A percentile compares a stretch with the other conserved stretches of the same genome.
Conservation (phyloP, 2,329 filamentous ascomycete genomes). For the Cryphonectria nitschkei region DNA sequence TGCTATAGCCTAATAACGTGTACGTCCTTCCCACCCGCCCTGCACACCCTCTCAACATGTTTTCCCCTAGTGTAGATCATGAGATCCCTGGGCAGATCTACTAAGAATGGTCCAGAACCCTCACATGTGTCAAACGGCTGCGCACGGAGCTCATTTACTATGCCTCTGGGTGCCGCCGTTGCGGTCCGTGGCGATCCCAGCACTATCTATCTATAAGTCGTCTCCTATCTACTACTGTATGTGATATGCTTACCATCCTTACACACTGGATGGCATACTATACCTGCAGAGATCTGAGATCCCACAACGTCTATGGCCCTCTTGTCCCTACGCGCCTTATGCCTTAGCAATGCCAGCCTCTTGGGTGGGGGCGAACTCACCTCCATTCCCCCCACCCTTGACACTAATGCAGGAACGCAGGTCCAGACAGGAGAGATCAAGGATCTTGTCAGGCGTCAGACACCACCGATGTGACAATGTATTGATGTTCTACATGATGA, state of each 20-base stretch:
- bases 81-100: constrained; percentile 7
- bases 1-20: neutral
- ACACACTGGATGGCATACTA: no score
- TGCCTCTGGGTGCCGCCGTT: neutral
- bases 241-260: no score
- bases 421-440: constrained; percentile 1
- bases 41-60: neutral
- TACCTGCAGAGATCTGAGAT: no score
- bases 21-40: neutral
- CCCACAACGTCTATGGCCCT: neutral
- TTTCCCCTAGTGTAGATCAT: constrained; percentile 3
- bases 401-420: constrained; percentile 7
- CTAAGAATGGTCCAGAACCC: neutral
- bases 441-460: neutral
- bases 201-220: no score
- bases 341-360: neutral
- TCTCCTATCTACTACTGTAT: no score
- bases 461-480: neutral
- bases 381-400: neutral
- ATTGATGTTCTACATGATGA: neutral
- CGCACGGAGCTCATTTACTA: no score
- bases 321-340: neutral
- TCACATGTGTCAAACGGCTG: neutral
- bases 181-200: constrained; percentile 4
- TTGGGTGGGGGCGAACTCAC: neutral